Evolutionary conservation across 768 basidiomycete genomes (phyloP).

Genomic region (Pleurotus platypus): DNA sequence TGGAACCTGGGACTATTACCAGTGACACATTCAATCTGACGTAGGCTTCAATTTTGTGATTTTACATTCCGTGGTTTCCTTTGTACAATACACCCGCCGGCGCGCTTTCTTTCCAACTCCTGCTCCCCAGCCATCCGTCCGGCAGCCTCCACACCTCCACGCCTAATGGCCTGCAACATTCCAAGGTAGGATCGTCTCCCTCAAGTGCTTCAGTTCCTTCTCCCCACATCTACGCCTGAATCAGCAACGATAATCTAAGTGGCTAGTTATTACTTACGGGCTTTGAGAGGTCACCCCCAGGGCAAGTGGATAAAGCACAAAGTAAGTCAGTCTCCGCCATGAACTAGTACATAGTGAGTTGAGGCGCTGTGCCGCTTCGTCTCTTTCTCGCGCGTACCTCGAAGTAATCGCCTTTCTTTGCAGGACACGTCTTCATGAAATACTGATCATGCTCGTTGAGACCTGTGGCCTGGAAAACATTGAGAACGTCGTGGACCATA

Average conservation of each 20-base stretch:
- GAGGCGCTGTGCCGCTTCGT: background rate
- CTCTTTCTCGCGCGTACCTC: background rate
- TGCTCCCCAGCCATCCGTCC: constrained; percentile 4
- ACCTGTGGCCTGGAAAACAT: constrained; percentile 20
- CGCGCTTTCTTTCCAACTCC: constrained; percentile 10
- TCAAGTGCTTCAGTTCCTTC: constrained; percentile 3
- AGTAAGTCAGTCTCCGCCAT: constrained; percentile 15
- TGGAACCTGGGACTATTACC: no score
- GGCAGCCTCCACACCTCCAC: constrained; percentile 13
- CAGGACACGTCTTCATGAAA: constrained; percentile 20
- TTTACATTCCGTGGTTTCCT: constrained; percentile 8
- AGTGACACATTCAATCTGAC: no score
- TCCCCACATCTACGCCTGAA: constrained; percentile 10
- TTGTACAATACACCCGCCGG: constrained; percentile 3
- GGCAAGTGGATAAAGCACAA: constrained; percentile 15
- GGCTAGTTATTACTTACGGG: background rate
- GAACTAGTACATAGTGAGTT: constrained; percentile 4
- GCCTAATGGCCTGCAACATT: constrained; percentile 15
- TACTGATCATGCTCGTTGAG: constrained; percentile 18
- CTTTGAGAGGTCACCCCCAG: constrained; percentile 15
- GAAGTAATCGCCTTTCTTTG: constrained; percentile 16
- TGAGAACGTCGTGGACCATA: constrained; percentile 20
- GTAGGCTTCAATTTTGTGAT: no score
- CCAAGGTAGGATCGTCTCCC: constrained; percentile 8
- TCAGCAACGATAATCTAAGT: no score